These are phyloP conservation scores for Cryptococcus jaspeensis DNA, from an alignment of 1,284 basidiomycete species.

Conservation along the genomic window DNA sequence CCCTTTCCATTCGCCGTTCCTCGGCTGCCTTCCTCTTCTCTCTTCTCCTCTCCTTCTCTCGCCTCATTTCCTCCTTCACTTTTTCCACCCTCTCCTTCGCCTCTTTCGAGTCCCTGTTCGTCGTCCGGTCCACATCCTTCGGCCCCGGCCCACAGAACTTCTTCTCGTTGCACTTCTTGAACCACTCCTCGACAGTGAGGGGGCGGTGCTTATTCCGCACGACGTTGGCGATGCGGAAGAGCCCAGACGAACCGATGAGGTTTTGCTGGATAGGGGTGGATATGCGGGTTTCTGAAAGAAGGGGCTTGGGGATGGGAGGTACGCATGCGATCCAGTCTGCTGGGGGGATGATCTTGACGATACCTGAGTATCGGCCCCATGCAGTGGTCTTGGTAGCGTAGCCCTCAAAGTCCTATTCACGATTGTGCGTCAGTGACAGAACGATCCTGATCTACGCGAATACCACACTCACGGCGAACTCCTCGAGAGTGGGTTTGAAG, in stretches of 20 bases:
- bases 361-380: conserved; percentile 85
- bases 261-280: conserved; percentile 86
- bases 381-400: conserved; percentile 81
- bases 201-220: conserved; percentile 69
- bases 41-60: conserved; percentile 23
- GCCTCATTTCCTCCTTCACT: conserved; percentile 18
- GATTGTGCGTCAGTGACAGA: conserved; percentile 1
- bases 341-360: conserved; percentile 91
- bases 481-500: conserved; percentile 84
- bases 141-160: conserved; percentile 40
- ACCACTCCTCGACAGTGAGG: conserved; percentile 83
- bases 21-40: conserved; percentile 51
- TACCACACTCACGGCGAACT: conserved; percentile 58
- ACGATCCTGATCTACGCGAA: neutral
- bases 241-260: conserved; percentile 78
- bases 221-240: conserved; percentile 88
- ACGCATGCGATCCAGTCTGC: conserved; percentile 79
- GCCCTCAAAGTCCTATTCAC: conserved; percentile 69
- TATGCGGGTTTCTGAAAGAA: conserved; percentile 67
- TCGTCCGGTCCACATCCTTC: conserved; percentile 32
- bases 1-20: conserved; percentile 44
- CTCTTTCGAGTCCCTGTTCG: conserved; percentile 40
- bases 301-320: conserved; percentile 64
- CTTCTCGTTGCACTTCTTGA: conserved; percentile 62
- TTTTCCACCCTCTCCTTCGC: conserved; percentile 29